These are phyloP conservation scores for Aspergillus leporis DNA, from an alignment of 495 filamentous ascomycete genomes.

Conservation along the genomic window DNA sequence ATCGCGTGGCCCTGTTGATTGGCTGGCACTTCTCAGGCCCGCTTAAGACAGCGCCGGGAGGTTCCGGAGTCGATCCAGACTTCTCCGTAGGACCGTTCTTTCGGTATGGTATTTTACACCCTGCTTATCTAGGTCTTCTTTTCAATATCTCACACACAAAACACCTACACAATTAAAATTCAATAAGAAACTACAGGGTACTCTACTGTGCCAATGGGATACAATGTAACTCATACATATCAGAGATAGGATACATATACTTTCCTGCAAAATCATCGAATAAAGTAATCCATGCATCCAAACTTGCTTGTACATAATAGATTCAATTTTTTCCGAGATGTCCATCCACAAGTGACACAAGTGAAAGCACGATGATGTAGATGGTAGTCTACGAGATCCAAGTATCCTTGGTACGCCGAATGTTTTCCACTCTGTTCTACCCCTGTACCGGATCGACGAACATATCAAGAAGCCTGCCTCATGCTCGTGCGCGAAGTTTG, in stretches of 20 bases:
- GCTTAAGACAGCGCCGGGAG: conserved; percentile 23
- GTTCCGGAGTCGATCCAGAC: conserved; percentile 22
- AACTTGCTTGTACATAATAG: no score
- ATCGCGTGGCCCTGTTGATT: conserved; percentile 29
- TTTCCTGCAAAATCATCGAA: no score
- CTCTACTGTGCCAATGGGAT: no score
- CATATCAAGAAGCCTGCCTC: conserved; percentile 1
- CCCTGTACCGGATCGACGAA: not conserved
- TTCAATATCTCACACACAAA: not conserved
- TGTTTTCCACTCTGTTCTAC: not conserved
- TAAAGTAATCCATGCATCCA: no score
- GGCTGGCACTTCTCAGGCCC: conserved; percentile 16
- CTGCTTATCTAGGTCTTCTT: conserved; percentile 7
- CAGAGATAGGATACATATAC: not conserved
- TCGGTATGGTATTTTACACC: not conserved
- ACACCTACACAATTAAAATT: not conserved
- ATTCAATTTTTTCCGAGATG: no score
- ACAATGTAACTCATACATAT: not conserved
- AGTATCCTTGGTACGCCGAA: not conserved
- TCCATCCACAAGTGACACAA: no score
- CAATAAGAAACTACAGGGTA: no score
- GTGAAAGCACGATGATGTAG: not conserved
- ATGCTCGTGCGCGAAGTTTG: conserved; percentile 3
- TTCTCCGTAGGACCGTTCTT: not conserved
- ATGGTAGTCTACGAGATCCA: not conserved